A percentile compares a stretch with the other conserved stretches of the same genome.
Conservation (phyloP, 2,329 filamentous ascomycete genomes). For the Phialemoniopsis sp. region DNA sequence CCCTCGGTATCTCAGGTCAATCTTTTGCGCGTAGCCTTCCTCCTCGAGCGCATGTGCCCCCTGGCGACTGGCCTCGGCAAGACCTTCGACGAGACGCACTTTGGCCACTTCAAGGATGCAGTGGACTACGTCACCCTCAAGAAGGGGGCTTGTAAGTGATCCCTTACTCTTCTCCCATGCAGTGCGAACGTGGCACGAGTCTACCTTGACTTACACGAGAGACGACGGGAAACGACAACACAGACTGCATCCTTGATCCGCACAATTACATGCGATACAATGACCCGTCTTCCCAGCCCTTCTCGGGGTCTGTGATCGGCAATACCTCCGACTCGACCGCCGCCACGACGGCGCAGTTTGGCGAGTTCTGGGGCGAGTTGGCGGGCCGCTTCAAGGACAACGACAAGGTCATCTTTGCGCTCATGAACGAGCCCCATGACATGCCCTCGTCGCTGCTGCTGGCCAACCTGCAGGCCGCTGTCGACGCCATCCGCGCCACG, state of each 20-base stretch:
- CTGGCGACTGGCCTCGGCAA: conserved; percentile 37
- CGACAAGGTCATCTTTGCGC: conserved; percentile 42
- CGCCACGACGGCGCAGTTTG: conserved; percentile 41
- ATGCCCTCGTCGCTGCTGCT: conserved; percentile 40
- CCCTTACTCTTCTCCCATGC: neutral
- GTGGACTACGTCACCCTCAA: conserved; percentile 45
- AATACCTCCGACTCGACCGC: conserved; percentile 36
- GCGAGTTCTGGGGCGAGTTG: conserved; percentile 43
- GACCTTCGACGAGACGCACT: conserved; percentile 47
- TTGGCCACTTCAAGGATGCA: conserved; percentile 35
- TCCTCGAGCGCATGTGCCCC: conserved; percentile 47
- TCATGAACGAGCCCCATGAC: conserved; percentile 48
- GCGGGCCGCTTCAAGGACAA: conserved; percentile 37
- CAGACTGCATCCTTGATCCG: conserved; percentile 42
- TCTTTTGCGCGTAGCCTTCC: conserved; percentile 43
- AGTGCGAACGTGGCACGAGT: neutral
- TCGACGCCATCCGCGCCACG: conserved; percentile 36
- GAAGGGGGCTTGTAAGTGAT: conserved; percentile 28
- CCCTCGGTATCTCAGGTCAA: too few species aligned
- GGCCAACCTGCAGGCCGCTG: conserved; percentile 40
- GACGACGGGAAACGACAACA: neutral
- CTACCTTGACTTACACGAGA: neutral
- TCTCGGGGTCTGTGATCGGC: conserved; percentile 43
- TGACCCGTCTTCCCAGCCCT: conserved; percentile 42
- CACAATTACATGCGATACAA: conserved; percentile 54